phyloP scores from a whole-genome alignment of 768 basidiomycete species.

The Phaffia tasmanica region DNA sequence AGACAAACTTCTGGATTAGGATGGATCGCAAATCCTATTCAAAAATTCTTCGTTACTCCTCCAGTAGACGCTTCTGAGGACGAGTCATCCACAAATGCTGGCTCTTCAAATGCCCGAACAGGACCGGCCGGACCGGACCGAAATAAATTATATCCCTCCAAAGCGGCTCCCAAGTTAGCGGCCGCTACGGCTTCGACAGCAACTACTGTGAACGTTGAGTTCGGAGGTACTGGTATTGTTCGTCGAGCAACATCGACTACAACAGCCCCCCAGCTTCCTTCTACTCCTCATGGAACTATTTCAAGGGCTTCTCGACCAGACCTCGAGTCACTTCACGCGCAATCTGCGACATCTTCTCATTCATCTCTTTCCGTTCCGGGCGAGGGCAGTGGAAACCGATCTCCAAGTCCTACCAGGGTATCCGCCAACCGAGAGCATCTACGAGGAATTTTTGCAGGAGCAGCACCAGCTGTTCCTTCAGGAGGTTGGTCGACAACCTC shows the following conservation, averaged over 20 bases:
- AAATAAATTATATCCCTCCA: constrained; percentile 27
- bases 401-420: constrained; percentile 28
- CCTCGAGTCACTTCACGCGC: constrained; percentile 15
- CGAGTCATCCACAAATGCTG: constrained; percentile 14
- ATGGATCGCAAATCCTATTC: constrained; percentile 72
- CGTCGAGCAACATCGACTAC: constrained; percentile 43
- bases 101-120: background rate
- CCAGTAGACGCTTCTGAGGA: constrained; percentile 21
- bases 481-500: constrained; percentile 53
- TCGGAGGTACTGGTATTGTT: constrained; percentile 57
- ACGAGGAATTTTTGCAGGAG: constrained; percentile 89
- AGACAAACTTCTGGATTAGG: constrained; percentile 39
- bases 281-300: constrained; percentile 8
- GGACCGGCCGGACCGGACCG: constrained; percentile 9
- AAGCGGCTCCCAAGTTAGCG: constrained; percentile 61
- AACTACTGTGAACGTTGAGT: constrained; percentile 93
- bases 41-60: constrained; percentile 58
- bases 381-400: constrained; percentile 16
- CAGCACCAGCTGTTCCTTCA: constrained; percentile 44
- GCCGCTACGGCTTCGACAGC: constrained; percentile 77
- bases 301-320: constrained; percentile 2
- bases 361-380: constrained; percentile 24
- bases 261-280: constrained; percentile 7
- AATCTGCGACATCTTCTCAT: constrained; percentile 3
- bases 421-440: constrained; percentile 39